Base-by-base conservation (phyloP, 257 asterid genomes). In the Nicotiana attenuata region DNA sequence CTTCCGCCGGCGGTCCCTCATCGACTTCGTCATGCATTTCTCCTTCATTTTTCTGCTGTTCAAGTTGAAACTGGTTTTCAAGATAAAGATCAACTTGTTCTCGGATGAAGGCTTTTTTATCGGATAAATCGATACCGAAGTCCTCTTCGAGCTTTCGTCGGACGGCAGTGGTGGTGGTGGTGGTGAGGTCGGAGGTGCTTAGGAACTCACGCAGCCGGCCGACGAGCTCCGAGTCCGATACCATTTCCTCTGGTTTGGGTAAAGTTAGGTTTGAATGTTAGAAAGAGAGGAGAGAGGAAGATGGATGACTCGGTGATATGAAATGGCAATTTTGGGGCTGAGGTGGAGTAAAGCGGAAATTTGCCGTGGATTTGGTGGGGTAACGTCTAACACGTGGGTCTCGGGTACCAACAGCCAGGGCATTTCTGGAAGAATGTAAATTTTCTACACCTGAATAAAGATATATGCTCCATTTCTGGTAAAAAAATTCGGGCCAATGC, bases 81-180 rank as follows among this genome's bases (percentile, higher is more conserved):
- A 96, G 89, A 86, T 87, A 92, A 8, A 61, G 55, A 88, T 94
- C 97, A 68, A 96, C 91, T 89, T 94, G 97, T 41, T 94, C 94
- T 63, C 97, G 85, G 19, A 92, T 90, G 59, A 96, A 92, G 41
- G 87, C 89, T 86, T 92, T 94, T 52, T 88, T 91, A 63, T 84
- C 92, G 16, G 97, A 91, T 89, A 96, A 94, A 92, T 94, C 95
- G 89, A 96, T 89, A 77, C 88, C 93, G 66, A 94, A 96, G 77
- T 94, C 97, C 4, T 88, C 90, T 90, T 94, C 98, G 13, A 96
- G 91, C 47, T 92, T 89, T 67, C 98, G 94, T 81, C 98, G 97
- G 76, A 93, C 93, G 82, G 76, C 82, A 7, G 92, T 83, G 4
- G 89, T 92, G 56, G 96, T 94, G 60, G 97, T 94, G 56, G 89